Evolutionary conservation across 495 filamentous ascomycete species (phyloP).

Genomic region (Aspergillus ellipticus): DNA sequence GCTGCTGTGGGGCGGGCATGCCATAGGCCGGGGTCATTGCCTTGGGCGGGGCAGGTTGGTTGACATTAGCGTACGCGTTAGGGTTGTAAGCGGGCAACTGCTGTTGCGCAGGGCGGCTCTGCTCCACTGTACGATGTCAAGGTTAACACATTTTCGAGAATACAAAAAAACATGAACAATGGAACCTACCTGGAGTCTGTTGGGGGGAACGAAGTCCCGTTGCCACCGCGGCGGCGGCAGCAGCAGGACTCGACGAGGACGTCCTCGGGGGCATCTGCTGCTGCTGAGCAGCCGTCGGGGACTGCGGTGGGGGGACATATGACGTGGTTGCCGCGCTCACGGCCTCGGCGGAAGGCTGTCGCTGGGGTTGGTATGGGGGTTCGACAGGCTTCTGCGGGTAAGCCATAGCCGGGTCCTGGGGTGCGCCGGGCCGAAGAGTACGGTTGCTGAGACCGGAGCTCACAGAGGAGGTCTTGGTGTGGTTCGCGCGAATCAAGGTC

Average conservation of each 20-base stretch:
- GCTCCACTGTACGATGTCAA: slow-evolving; percentile 19
- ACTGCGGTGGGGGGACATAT: slow-evolving; percentile 42
- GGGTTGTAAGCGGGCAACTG: slow-evolving; percentile 35
- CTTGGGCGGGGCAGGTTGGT: slow-evolving; percentile 56
- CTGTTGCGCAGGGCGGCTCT: slow-evolving; percentile 36
- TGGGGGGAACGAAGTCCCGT: slow-evolving; percentile 28
- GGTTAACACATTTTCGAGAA: not conserved
- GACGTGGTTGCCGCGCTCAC: slow-evolving; percentile 46
- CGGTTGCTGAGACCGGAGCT: slow-evolving; percentile 57
- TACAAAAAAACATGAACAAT: not conserved
- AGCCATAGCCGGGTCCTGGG: slow-evolving; percentile 43
- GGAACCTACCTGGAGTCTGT: slow-evolving; percentile 36
- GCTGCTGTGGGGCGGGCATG: slow-evolving; percentile 48
- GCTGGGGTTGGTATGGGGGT: slow-evolving; percentile 46
- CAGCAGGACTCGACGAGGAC: slow-evolving; percentile 28
- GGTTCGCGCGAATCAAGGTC: slow-evolving; percentile 42
- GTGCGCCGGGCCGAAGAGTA: slow-evolving; percentile 58
- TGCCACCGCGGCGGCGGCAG: slow-evolving; percentile 35
- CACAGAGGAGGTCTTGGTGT: slow-evolving; percentile 44
- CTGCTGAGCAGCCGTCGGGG: slow-evolving; percentile 34
- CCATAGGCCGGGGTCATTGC: slow-evolving; percentile 25
- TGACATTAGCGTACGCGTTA: slow-evolving; percentile 69
- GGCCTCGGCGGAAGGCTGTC: slow-evolving; percentile 44
- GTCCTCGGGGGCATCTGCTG: slow-evolving; percentile 37
- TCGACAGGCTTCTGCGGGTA: slow-evolving; percentile 46